Evolutionary conservation across 2,329 filamentous ascomycete species (phyloP).

Genomic region (Aspergillus ochraceoroseus): DNA sequence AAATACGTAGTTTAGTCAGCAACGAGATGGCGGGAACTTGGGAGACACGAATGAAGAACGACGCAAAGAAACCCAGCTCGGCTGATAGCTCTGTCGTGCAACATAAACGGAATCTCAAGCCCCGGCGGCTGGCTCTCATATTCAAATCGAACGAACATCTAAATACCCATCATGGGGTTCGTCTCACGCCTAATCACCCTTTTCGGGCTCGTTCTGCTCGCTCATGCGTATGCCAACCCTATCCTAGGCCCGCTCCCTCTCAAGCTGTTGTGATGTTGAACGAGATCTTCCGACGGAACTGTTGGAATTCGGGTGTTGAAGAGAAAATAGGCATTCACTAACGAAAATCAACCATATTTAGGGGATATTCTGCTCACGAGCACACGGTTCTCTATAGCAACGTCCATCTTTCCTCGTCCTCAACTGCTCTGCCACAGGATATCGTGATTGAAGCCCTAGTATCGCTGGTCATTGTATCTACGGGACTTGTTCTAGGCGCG

Average conservation of each 20-base stretch:
- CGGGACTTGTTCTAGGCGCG: constrained; percentile 74
- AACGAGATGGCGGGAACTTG: background rate
- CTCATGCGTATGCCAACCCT: constrained; percentile 68
- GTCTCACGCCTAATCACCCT: constrained; percentile 65
- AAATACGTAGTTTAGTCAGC: background rate
- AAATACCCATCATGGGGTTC: constrained; percentile 57
- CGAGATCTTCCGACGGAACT: too few species aligned
- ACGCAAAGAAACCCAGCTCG: too few species aligned
- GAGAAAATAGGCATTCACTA: too few species aligned
- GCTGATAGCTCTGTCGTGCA: too few species aligned
- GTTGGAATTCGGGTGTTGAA: too few species aligned
- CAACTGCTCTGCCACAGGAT: constrained; percentile 67
- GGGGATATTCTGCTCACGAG: constrained; percentile 95
- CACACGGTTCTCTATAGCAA: constrained; percentile 69
- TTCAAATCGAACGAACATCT: background rate
- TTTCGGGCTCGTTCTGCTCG: constrained; percentile 71
- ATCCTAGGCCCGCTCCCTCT: background rate
- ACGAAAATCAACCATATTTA: too few species aligned
- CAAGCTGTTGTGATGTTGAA: too few species aligned
- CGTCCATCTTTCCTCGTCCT: constrained; percentile 40
- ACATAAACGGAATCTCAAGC: too few species aligned
- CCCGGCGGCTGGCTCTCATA: too few species aligned
- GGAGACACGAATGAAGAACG: too few species aligned
- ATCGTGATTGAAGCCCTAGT: constrained; percentile 81
- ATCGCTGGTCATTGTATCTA: constrained; percentile 71